Conservation (phyloP, 2,329 filamentous ascomycete species). For the Ceratocystis harringtonii region DNA sequence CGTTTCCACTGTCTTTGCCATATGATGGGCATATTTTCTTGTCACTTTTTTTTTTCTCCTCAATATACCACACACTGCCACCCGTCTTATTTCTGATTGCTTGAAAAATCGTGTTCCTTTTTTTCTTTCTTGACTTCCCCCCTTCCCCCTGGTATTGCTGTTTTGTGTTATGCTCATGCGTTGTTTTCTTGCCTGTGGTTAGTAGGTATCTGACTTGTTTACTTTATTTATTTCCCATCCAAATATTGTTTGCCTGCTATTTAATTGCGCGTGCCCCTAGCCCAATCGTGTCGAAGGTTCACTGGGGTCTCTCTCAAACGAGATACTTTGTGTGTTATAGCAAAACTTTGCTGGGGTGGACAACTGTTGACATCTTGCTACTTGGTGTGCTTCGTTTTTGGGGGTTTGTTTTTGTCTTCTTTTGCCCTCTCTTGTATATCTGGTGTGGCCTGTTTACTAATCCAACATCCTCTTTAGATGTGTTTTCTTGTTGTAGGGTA, state of each 20-base stretch:
- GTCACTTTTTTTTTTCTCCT: slow-evolving; percentile 5
- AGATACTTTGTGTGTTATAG: not conserved
- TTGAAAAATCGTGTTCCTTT: slow-evolving; percentile 3
- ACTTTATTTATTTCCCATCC: not conserved
- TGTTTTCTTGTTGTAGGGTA: not conserved
- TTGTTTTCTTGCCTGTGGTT: not conserved
- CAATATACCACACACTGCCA: slow-evolving; percentile 13
- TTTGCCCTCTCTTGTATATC: no score
- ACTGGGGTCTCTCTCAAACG: not conserved
- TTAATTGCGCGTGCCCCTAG: not conserved
- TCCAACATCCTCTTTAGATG: not conserved
- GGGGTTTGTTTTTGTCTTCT: no score
- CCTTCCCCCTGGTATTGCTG: not conserved
- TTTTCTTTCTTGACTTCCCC: not conserved
- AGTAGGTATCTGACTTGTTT: slow-evolving; percentile 2
- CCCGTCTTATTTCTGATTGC: not conserved
- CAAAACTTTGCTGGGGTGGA: no score
- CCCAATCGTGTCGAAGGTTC: not conserved
- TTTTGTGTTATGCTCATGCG: not conserved
- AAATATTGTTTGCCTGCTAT: not conserved
- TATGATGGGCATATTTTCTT: slow-evolving; percentile 3
- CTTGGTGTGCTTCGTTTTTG: no score
- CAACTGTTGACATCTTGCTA: no score
- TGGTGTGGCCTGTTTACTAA: no score
- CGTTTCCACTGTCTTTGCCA: not conserved